These are phyloP conservation scores for Phytophthora pini DNA, from an alignment of 352 stramenopile species.

Conservation along the genomic window DNA sequence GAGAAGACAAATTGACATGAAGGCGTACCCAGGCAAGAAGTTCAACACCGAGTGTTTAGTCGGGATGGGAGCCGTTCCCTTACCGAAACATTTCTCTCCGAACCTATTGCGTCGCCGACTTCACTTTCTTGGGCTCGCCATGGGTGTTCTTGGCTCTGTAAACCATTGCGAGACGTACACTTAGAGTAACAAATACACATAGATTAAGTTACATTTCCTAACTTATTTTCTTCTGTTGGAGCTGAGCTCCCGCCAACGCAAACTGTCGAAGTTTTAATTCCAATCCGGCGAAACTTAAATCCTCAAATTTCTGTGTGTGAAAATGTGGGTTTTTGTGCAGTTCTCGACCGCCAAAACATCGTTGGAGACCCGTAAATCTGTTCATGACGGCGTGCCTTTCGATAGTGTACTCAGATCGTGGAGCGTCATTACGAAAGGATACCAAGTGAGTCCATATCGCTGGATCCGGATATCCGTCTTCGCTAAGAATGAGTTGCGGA, in stretches of 20 bases:
- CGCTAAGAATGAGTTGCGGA: background rate
- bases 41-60: slow-evolving; percentile 54
- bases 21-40: slow-evolving; percentile 16
- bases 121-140: slow-evolving; percentile 47
- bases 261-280: slow-evolving; percentile 19
- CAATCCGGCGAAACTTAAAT: slow-evolving; percentile 13
- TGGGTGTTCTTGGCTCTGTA: slow-evolving; percentile 33
- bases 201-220: slow-evolving; percentile 9
- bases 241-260: slow-evolving; percentile 12
- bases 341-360: slow-evolving; percentile 54
- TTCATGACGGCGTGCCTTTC: slow-evolving; percentile 46
- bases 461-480: slow-evolving; percentile 39
- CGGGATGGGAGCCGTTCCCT: slow-evolving; percentile 47
- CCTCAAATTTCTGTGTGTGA: slow-evolving; percentile 10
- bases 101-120: slow-evolving; percentile 50
- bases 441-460: slow-evolving; percentile 70
- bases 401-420: slow-evolving; percentile 46
- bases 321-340: slow-evolving; percentile 29
- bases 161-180: slow-evolving; percentile 40
- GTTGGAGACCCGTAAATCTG: slow-evolving; percentile 47
- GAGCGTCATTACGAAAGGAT: slow-evolving; percentile 50
- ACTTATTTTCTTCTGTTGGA: slow-evolving; percentile 15
- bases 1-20: slow-evolving; percentile 22
- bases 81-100: slow-evolving; percentile 43
- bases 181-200: slow-evolving; percentile 7